Evolutionary conservation across 2,329 filamentous ascomycete species (phyloP).

Genomic region (Pseudocercospora crystallina): DNA sequence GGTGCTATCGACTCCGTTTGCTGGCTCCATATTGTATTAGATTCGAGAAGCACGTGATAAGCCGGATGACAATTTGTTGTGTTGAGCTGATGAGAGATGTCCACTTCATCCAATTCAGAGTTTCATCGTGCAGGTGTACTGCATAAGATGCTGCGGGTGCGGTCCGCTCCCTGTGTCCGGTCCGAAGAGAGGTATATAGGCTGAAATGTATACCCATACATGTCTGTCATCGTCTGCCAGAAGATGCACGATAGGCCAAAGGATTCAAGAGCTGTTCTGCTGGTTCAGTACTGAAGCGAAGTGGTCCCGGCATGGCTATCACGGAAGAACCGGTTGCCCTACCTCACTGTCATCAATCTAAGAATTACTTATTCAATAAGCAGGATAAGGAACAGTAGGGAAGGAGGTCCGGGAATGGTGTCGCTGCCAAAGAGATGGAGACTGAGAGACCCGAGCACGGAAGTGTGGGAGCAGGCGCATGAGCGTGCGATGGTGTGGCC

Average conservation of each 20-base stretch:
- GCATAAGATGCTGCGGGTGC: background rate
- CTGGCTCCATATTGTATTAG: background rate
- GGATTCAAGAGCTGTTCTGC: background rate
- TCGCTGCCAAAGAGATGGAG: too few relatives aligned
- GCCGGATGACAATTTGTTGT: background rate
- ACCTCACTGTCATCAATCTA: too few relatives aligned
- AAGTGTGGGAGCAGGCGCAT: too few relatives aligned
- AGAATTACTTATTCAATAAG: too few relatives aligned
- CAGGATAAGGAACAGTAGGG: too few relatives aligned
- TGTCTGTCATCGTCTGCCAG: background rate
- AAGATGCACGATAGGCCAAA: background rate
- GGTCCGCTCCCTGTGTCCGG: background rate
- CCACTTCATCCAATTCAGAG: background rate
- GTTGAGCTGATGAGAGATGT: background rate
- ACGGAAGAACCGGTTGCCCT: too few relatives aligned
- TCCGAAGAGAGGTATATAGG: background rate
- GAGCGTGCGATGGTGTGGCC: too few relatives aligned
- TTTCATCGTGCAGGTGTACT: background rate
- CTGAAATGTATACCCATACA: background rate
- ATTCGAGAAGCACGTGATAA: background rate
- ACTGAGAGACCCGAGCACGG: too few relatives aligned
- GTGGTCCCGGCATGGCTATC: background rate
- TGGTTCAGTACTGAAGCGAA: background rate
- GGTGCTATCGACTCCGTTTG: background rate
- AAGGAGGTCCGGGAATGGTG: too few relatives aligned